Evolutionary conservation across 345 rosid species (phyloP), one percentile per base, ranked within the genome.

Genomic region (Linum trigynum): DNA sequence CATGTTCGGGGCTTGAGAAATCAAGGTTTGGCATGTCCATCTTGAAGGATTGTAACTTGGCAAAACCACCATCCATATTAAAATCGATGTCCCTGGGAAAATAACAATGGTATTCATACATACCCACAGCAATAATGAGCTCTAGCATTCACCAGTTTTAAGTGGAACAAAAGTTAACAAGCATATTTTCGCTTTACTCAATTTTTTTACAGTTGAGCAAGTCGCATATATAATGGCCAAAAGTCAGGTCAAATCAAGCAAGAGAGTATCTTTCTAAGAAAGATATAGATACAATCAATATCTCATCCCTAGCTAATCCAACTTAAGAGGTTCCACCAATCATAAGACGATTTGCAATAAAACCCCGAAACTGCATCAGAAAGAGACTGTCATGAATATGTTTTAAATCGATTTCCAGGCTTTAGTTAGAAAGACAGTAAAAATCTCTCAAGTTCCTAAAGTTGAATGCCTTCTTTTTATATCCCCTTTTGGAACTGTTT

Each of bases 21-120:
- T 88, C 90, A 78, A 94, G 82, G 67, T 88, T 96, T 63, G 87
- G 76, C 86, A 86, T 80, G 74, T 88, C 90, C 69, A 82, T 70
- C 77, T 87, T 84, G 76, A 90, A 83, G 16, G 95, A 85, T 69
- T 92, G 71, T 39, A 86, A 61, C 80, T 94, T 90, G 65, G 70
- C 81, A 82, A 88, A 87, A 69, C 82, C 88, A 67, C 78, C 86
- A 69, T 80, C 92, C 55, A 90, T 70, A 81, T 82, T 80, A 65
- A 94, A 94, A 75, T 83, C 87, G 79, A 86, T 82, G 69, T 94
- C 99, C 82, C 87, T 88, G 85, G 66, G 42, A 65, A 69, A 67
- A 15, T n/a, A 14, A 69, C 39, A 41, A 48, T 23, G 53, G 3
- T 39, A 11, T 6, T 11, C 3, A 23, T 10, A 36, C 62, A 59